Evolutionary conservation across 495 filamentous ascomycete genomes (phyloP), one percentile per base, ranked within the genome.

Genomic region (Penicillium alfredii): DNA sequence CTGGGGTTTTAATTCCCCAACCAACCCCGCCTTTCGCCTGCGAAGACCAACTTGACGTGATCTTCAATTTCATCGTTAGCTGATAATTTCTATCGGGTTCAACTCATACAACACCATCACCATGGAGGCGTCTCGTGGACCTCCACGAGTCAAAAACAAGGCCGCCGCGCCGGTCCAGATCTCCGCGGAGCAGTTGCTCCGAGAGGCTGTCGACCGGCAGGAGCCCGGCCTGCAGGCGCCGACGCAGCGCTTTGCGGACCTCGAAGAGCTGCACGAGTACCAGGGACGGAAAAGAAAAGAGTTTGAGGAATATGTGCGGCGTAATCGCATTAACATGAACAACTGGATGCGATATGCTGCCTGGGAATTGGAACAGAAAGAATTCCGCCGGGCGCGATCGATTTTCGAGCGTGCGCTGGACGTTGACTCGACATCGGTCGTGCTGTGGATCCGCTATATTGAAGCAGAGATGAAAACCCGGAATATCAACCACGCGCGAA

Each of bases 311-410:
- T 97, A 95, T 84, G 86, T 96, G 32, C 82, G 86, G 40, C 85
- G 93, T 33, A 96, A 97, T 55, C 66, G 89, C 49, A 73, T 97
- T 52, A 94, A 95, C 46, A 88, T 96, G 74, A 92, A 92, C 63
- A 97, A 98, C 59, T 98, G 92, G 92, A 88, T 94, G 79, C 82
- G 87, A 46, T 98, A 98, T 71, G 92, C 92, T 23, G 79, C 84
- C 41, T 98, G 88, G 88, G 92, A 98, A 60, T 71, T 98, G 20
- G 92, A 98, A 60, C 92, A 98, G 63, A 98, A 97, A 60, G 92
- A 98, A 66, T 96, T 84, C 62, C 82, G 82, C n/a, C 79, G 92
- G 22, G 92, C 93, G 12, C 80, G 92, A n/a, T 90, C 84, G 27
- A 82, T 98, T 55, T 97, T 98, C 56, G 92, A 98, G 65, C 78